Evolutionary conservation across 1,284 basidiomycete species (phyloP).

Genomic region (Puccinia sorghi): DNA sequence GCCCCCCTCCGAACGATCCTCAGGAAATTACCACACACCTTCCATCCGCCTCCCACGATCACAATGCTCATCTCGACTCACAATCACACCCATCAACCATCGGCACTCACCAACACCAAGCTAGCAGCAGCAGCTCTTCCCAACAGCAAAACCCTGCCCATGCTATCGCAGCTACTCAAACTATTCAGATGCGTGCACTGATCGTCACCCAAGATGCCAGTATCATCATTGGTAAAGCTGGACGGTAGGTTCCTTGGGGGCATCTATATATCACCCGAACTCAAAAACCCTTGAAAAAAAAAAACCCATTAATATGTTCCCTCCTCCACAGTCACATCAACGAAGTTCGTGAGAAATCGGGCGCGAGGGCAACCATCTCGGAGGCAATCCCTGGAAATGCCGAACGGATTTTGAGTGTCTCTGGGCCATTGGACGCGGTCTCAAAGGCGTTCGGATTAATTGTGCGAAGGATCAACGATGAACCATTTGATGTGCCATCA

Average conservation of each 20-base stretch:
- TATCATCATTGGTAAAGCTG: slow-evolving; percentile 96
- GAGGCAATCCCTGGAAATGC: slow-evolving; percentile 97
- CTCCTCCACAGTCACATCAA: slow-evolving; percentile 75
- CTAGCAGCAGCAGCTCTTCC: background rate
- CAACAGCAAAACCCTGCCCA: slow-evolving; percentile 31
- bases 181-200: slow-evolving; percentile 62
- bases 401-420: slow-evolving; percentile 95
- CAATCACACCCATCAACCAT: slow-evolving; percentile 19
- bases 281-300: too few species aligned
- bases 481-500: slow-evolving; percentile 95
- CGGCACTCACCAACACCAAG: slow-evolving; percentile 17
- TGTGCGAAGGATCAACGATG: slow-evolving; percentile 97
- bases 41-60: slow-evolving; percentile 3
- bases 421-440: slow-evolving; percentile 94
- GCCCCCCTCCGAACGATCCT: background rate
- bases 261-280: too few species aligned
- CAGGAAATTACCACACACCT: background rate
- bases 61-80: slow-evolving; percentile 4
- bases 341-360: slow-evolving; percentile 96
- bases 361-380: slow-evolving; percentile 89
- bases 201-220: slow-evolving; percentile 99
- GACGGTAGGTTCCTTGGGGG: slow-evolving; percentile 57
- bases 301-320: too few species aligned
- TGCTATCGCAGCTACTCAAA: slow-evolving; percentile 37
- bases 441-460: slow-evolving; percentile 99